Conservation (phyloP, 1,139 yeast genomes). For the Pichia inconspicua region DNA sequence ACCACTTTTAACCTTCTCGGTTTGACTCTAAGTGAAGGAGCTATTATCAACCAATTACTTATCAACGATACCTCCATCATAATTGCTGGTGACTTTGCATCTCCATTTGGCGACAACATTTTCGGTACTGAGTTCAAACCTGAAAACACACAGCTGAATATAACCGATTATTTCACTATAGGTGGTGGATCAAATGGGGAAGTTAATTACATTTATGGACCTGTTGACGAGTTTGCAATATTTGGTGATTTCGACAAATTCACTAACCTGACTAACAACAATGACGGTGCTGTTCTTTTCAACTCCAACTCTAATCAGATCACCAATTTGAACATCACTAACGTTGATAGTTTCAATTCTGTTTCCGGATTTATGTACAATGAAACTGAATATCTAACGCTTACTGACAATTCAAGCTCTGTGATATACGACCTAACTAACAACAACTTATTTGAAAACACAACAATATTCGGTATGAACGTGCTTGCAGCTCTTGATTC, state of each 20-base stretch:
- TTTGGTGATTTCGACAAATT: constrained; percentile 39
- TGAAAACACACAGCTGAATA: constrained; percentile 9
- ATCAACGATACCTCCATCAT: constrained; percentile 28
- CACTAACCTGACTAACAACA: constrained; percentile 18
- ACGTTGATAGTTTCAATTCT: constrained; percentile 29
- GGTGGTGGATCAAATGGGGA: constrained; percentile 35
- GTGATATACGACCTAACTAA: constrained; percentile 38
- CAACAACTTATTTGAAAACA: constrained; percentile 28
- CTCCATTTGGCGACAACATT: constrained; percentile 32
- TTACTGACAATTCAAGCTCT: constrained; percentile 25
- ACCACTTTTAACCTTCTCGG: constrained; percentile 65
- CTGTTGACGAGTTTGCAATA: constrained; percentile 27
- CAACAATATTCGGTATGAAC: constrained; percentile 18
- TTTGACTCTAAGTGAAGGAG: constrained; percentile 34
- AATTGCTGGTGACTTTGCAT: constrained; percentile 46
- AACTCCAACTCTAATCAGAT: background rate
- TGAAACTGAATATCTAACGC: constrained; percentile 34
- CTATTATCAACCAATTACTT: constrained; percentile 34
- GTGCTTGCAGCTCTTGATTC: constrained; percentile 31
- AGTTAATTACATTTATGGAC: constrained; percentile 21
- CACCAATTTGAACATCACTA: constrained; percentile 34
- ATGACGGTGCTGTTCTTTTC: constrained; percentile 6
- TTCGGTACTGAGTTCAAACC: constrained; percentile 23
- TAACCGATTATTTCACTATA: constrained; percentile 18
- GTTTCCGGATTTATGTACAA: constrained; percentile 31